Evolutionary conservation across 73 alveolate genomes (phyloP), one percentile per base, ranked within the genome.

Genomic region (Paramecium sexaurelia): DNA sequence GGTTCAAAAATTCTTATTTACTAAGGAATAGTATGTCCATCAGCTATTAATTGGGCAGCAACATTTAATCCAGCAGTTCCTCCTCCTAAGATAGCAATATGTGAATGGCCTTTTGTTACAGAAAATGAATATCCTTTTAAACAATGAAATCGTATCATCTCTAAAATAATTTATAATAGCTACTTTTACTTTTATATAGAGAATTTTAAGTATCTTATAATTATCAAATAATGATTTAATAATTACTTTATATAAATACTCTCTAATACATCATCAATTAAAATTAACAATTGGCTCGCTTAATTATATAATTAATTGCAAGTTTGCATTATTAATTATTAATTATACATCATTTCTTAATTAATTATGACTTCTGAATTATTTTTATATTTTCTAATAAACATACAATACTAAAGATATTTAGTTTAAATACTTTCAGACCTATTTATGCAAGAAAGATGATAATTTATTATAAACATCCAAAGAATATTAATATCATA

Each of bases 11-110:
- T 93, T 29, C 93, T 78, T 45, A 96, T 96, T 20, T 96, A 92
- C 6, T 92, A 45, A 9, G 91, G 89, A 13, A 39, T 51, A 56
- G 95, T 55, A 55, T 88, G 87, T 9, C 95, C 94, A 35, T 92
- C 69, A 29, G 68, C 92, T 45, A 85, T 87, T 7, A 96, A 90
- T 55, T 96, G 92, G 0, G 97, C 93, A 32, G 96, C 71, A 0
- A 93, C 78, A 13, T 96, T 85, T 67, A 84, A 17, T 33, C 98
- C 96, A 11, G 95, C 98, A 6, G 98, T 66, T 8, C 99, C 99
- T 26, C 97, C 99, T 15, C 99, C 99, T 56, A 96, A 93, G n/a
- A 96, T 87, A 3, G 95, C 95, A 5, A 95, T 85, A 56, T 82
- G 43, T 19, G 93, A 36, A 29, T 92, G 92, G 35, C 47, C 55